Percentiles rank a stretch among this genome's conserved stretches.
Evolutionary conservation across 176 grass and related monocot genomes (phyloP).

Genomic region (Carex pumila): DNA sequence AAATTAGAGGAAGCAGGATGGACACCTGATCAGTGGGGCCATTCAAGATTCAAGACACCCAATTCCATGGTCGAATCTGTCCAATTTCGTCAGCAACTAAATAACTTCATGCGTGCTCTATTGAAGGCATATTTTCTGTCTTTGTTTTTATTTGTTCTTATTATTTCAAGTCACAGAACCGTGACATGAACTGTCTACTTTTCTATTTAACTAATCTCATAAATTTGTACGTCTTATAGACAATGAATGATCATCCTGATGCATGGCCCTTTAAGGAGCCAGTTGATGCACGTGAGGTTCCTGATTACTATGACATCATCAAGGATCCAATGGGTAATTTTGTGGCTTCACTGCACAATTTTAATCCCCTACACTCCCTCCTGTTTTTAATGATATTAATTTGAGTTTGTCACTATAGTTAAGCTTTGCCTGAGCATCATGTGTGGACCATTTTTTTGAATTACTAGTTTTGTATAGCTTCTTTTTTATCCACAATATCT

Average conservation of each 20-base stretch:
- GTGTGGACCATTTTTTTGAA: neutral
- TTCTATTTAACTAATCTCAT: neutral
- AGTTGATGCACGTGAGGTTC: slow-evolving; percentile 87
- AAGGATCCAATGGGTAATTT: slow-evolving; percentile 95
- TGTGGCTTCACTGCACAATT: neutral
- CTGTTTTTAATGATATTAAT: neutral
- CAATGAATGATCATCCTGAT: slow-evolving; percentile 88
- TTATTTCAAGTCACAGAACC: neutral
- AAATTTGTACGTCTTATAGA: slow-evolving; percentile 29
- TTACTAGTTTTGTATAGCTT: neutral
- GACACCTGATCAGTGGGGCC: slow-evolving; percentile 92
- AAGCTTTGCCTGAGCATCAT: neutral
- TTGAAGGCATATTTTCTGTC: slow-evolving; percentile 64
- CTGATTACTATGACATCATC: slow-evolving; percentile 98
- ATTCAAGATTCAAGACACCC: slow-evolving; percentile 74
- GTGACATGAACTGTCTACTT: neutral
- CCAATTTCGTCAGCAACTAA: slow-evolving; percentile 70
- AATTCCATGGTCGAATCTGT: slow-evolving; percentile 49
- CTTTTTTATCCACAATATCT: neutral
- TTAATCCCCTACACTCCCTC: neutral
- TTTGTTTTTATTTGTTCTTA: neutral
- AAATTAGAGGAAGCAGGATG: slow-evolving; percentile 84
- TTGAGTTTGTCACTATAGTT: neutral
- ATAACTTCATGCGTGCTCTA: slow-evolving; percentile 57
- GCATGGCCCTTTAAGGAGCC: slow-evolving; percentile 99